Conservation (phyloP, 2,329 filamentous ascomycete genomes). For the Xylaria sp. region DNA sequence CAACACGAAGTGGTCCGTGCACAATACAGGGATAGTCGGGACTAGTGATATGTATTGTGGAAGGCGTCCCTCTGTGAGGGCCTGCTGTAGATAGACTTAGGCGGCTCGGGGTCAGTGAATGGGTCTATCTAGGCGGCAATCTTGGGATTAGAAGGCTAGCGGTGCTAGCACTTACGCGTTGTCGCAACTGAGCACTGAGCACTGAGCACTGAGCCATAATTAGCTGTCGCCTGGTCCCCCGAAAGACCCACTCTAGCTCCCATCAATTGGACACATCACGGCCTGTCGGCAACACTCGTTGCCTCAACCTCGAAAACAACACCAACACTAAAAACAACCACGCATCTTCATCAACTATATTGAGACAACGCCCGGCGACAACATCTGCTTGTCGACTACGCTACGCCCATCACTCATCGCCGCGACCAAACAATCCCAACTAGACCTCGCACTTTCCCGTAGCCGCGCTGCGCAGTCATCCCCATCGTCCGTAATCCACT, state of each 20-base stretch:
- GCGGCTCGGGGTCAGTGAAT: too few species aligned
- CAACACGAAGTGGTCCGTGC: too few species aligned
- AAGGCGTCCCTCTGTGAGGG: too few species aligned
- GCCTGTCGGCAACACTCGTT: conserved; percentile 1
- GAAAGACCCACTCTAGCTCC: conserved; percentile 21
- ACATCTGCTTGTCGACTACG: background rate
- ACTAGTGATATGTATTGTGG: too few species aligned
- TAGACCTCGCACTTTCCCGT: background rate
- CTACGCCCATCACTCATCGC: background rate
- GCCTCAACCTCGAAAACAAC: conserved; percentile 15
- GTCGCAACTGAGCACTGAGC: too few species aligned
- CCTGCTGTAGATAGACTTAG: too few species aligned
- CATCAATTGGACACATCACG: conserved; percentile 17
- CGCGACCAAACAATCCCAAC: background rate
- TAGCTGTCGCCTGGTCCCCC: conserved; percentile 20
- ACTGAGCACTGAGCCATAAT: conserved; percentile 11
- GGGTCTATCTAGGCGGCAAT: background rate
- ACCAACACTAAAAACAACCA: conserved; percentile 13
- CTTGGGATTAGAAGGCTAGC: too few species aligned
- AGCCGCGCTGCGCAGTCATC: conserved; percentile 6
- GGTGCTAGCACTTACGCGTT: conserved; percentile 18
- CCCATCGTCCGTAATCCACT: background rate
- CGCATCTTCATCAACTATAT: conserved; percentile 18
- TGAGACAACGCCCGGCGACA: conserved; percentile 1
- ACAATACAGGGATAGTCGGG: too few species aligned